Evolutionary conservation across 108 stramenopile genomes (phyloP).

Genomic region (Cyclostephanos tholiformis): DNA sequence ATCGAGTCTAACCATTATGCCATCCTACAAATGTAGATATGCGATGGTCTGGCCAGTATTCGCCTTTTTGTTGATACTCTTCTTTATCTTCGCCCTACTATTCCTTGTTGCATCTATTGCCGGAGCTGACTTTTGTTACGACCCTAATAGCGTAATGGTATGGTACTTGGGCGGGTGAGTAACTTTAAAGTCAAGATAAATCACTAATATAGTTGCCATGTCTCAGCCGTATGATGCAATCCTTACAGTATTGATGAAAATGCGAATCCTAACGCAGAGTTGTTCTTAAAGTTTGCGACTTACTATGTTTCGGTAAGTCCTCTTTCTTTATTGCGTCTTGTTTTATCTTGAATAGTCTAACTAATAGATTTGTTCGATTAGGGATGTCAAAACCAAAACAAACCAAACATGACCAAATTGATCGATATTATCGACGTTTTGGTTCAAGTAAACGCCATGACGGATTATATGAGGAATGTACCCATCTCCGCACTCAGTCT

Average conservation of each 20-base stretch:
- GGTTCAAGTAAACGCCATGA: constrained; percentile 1
- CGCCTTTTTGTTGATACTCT: constrained; percentile 20
- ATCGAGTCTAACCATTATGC: not conserved
- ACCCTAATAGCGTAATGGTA: constrained; percentile 23
- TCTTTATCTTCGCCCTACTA: constrained; percentile 29
- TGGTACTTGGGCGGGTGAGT: not conserved
- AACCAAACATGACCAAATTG: not conserved
- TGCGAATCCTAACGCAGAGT: not conserved
- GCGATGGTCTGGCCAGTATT: constrained; percentile 24
- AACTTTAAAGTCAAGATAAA: not conserved
- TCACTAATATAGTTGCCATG: not conserved
- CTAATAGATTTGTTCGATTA: not conserved
- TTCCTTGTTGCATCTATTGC: constrained; percentile 28
- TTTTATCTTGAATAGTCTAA: not conserved
- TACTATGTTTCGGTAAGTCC: constrained; percentile 29
- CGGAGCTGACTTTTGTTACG: constrained; percentile 29
- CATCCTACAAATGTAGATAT: not conserved
- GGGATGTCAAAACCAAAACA: not conserved
- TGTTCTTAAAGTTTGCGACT: constrained; percentile 13
- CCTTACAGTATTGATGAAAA: not conserved
- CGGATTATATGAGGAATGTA: constrained; percentile 1
- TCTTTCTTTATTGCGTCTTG: not conserved
- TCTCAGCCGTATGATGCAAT: not conserved
- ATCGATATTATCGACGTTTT: not conserved
- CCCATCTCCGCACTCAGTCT: not conserved